These are phyloP conservation scores for Cylindrotheca closterium DNA, from an alignment of 108 stramenopile species.

Conservation along the genomic window DNA sequence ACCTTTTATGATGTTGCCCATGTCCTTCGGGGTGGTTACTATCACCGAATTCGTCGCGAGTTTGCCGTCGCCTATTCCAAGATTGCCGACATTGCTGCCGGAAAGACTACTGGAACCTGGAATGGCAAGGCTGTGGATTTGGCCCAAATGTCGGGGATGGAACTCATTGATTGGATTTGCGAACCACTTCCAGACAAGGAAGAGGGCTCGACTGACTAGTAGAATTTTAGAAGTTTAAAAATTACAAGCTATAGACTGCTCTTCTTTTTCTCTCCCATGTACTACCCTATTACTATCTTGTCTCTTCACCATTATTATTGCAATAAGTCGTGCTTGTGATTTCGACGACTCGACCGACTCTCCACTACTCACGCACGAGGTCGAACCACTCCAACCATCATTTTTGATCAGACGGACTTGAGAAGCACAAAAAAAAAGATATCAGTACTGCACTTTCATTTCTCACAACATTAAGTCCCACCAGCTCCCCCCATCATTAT, in stretches of 20 bases:
- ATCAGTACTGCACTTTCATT: too few relatives aligned
- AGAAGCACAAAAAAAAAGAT: too few relatives aligned
- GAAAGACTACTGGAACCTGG: slow-evolving; percentile 33
- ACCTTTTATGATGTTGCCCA: slow-evolving; percentile 99
- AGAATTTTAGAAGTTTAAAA: too few relatives aligned
- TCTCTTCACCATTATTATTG: neutral
- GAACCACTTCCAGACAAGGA: slow-evolving; percentile 57
- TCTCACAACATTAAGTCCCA: too few relatives aligned
- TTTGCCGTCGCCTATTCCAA: slow-evolving; percentile 87
- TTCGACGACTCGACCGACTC: too few relatives aligned
- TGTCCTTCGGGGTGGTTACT: slow-evolving; percentile 88
- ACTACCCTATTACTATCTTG: neutral
- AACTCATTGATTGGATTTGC: slow-evolving; percentile 77
- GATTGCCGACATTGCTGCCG: slow-evolving; percentile 63
- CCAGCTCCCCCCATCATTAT: too few relatives aligned
- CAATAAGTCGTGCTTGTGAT: neutral
- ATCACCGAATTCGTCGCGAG: slow-evolving; percentile 75
- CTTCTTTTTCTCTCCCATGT: neutral
- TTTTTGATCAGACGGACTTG: too few relatives aligned
- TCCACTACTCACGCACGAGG: too few relatives aligned
- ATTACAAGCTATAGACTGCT: too few relatives aligned
- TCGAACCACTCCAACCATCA: too few relatives aligned
- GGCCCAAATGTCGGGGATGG: slow-evolving; percentile 49
- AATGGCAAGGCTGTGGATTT: slow-evolving; percentile 29
- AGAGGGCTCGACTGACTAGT: slow-evolving; percentile 10